Base-by-base conservation (phyloP, 2,329 filamentous ascomycete genomes). In the Beauveria brongniartii region DNA sequence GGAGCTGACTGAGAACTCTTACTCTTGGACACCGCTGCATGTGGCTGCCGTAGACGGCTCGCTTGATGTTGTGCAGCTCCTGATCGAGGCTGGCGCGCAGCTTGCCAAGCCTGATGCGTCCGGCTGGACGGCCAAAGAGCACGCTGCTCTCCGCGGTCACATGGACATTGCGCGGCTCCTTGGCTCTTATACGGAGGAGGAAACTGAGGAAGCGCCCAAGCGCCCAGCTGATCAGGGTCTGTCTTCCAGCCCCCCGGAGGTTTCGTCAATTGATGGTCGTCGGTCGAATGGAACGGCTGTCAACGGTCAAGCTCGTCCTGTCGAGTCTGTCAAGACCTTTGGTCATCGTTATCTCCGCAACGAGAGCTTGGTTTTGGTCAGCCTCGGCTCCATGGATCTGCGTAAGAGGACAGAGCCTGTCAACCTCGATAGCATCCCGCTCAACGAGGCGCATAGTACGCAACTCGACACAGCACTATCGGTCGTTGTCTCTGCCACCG, bases 401-500 rank as follows among this genome's bases (percentile, higher is more conserved):
- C 85, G 92, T 59, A 96, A 94, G 74, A 82, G 85, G 40, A 77
- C 88, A 5, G 85, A 91, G 51, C 87, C 93, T 0, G 92, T 99
- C 51, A 90, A 86, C 65, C 81, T 99, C 24, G 94, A 97, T 66
- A 87, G 86, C 28, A 94, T 97, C 57, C 92, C 93, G 0, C 81
- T 97, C 57, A 85, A 87, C 0, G 88, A 94, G 71, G 94, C 92
- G 0, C 93, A 97, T 72, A 88, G 88, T 5, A 97, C 94, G 0
- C 91, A 97, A 73, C 84, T 97, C 14, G 94, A 99, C 67, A 97
- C 94, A 2, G 92, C 93, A 2, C 77, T 99, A 7, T 97, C 94
- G 0, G 81, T 99, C 44, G 91, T 97, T 1, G 86, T 99, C 16
- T 92, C 91, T 9, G 92, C 94, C 0, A 87, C 82, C 63, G 91